These are phyloP conservation scores for Sphagnurus paluster DNA, from an alignment of 1,284 basidiomycete species.

Conservation along the genomic window DNA sequence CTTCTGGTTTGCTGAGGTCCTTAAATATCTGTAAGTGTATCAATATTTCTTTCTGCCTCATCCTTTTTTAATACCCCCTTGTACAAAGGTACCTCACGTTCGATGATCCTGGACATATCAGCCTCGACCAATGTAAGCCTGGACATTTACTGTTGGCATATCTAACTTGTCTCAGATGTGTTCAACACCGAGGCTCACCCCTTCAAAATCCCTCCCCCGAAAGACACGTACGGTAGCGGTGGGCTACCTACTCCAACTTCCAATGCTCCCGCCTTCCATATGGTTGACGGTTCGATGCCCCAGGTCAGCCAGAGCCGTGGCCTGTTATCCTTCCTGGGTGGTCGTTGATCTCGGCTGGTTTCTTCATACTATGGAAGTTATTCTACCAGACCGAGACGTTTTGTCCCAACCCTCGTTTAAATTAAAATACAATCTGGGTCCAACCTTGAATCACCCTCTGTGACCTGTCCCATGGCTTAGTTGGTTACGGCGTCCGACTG, in stretches of 20 bases:
- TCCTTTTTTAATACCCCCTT: background rate
- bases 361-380: background rate
- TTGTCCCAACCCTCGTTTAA: no score
- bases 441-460: background rate
- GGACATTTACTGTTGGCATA: background rate
- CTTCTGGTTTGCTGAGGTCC: conserved; percentile 78
- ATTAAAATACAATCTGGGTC: background rate
- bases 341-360: background rate
- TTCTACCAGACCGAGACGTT: background rate
- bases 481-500: conserved; percentile 21
- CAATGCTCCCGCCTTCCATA: conserved; percentile 26
- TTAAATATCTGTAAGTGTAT: conserved; percentile 67
- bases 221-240: conserved; percentile 30
- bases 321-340: background rate
- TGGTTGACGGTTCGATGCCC: background rate
- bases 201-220: conserved; percentile 60
- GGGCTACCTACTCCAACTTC: conserved; percentile 59
- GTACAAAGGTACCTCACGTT: conserved; percentile 62
- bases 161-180: conserved; percentile 16
- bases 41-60: no score
- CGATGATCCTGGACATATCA: conserved; percentile 65
- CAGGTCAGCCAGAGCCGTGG: conserved; percentile 3
- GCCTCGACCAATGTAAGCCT: conserved; percentile 58
- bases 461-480: conserved; percentile 17
- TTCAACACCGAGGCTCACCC: conserved; percentile 26